Conservation (phyloP, 306 rosid species). For the Ceratonia siliqua region DNA sequence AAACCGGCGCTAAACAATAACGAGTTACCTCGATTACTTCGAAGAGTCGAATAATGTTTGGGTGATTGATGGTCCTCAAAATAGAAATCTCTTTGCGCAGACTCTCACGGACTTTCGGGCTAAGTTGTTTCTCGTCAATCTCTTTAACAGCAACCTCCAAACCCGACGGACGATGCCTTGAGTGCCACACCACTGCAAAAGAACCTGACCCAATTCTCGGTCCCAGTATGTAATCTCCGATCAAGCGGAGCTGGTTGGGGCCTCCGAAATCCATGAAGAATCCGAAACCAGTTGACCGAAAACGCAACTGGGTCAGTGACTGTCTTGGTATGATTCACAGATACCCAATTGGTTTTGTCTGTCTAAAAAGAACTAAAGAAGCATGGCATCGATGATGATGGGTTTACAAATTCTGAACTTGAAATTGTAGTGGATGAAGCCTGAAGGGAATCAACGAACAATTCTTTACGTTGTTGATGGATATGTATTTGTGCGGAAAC, state of each 20-base stretch:
- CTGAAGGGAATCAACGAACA: not conserved
- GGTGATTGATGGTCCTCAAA: slow-evolving; percentile 77
- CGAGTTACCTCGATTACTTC: slow-evolving; percentile 62
- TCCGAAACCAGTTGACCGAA: slow-evolving; percentile 25
- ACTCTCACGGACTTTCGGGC: slow-evolving; percentile 70
- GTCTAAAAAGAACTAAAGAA: not conserved
- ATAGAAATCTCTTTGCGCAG: slow-evolving; percentile 82
- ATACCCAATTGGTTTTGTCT: not conserved
- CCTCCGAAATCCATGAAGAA: slow-evolving; percentile 53
- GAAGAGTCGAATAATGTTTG: slow-evolving; percentile 74
- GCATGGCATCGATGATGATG: not conserved
- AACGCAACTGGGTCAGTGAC: slow-evolving; percentile 24
- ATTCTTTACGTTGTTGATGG: not conserved
- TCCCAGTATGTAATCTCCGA: slow-evolving; percentile 84
- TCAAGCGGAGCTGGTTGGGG: slow-evolving; percentile 41
- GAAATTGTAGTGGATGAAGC: not conserved
- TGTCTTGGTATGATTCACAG: not conserved
- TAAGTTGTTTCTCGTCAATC: slow-evolving; percentile 63
- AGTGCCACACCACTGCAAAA: slow-evolving; percentile 82
- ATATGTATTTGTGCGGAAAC: slow-evolving; percentile 26
- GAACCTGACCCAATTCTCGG: slow-evolving; percentile 83
- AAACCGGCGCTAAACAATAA: not conserved
- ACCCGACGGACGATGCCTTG: slow-evolving; percentile 78
- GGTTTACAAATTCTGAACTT: not conserved
- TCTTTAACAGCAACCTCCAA: slow-evolving; percentile 79